Percentiles rank a stretch among this genome's conserved stretches.
phyloP scores from a whole-genome alignment of 495 filamentous ascomycete species.

The Viridothelium virens region DNA sequence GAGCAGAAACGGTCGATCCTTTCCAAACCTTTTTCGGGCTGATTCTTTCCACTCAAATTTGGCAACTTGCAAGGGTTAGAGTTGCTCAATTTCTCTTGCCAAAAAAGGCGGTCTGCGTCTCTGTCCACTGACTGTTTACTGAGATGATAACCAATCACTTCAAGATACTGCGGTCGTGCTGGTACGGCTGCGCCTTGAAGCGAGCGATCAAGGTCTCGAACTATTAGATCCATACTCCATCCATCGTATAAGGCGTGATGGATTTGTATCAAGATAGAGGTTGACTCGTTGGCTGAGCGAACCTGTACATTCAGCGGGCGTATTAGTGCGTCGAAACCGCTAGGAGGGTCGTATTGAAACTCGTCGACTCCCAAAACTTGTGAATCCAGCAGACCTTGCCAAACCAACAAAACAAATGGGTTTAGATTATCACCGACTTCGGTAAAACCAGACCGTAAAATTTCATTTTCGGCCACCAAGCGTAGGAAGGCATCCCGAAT shows the following conservation, averaged over 20 bases:
- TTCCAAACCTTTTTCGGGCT: neutral
- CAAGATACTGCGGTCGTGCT: conserved; percentile 42
- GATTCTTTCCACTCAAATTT: neutral
- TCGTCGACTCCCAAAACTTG: conserved; percentile 39
- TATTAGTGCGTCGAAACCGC: neutral
- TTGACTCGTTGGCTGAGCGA: conserved; percentile 19
- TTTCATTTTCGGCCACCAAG: conserved; percentile 50
- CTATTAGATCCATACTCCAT: conserved; percentile 69
- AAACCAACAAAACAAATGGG: conserved; percentile 55
- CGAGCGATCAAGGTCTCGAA: conserved; percentile 51
- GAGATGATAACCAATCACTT: conserved; percentile 18
- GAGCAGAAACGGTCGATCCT: neutral
- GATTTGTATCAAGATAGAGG: conserved; percentile 45
- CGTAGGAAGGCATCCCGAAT: conserved; percentile 37
- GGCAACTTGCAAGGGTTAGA: conserved; percentile 36
- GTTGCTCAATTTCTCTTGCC: conserved; percentile 10
- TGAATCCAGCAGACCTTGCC: conserved; percentile 40
- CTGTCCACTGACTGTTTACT: conserved; percentile 25
- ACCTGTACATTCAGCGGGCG: conserved; percentile 39
- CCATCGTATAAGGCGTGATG: conserved; percentile 80
- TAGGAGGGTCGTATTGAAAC: conserved; percentile 24
- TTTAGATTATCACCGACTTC: conserved; percentile 39
- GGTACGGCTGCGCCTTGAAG: conserved; percentile 26
- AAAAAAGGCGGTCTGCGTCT: conserved; percentile 10
- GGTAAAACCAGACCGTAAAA: conserved; percentile 63